These are phyloP conservation scores for Emergomyces pasteurianus DNA, from an alignment of 2,329 filamentous ascomycete species.

Conservation along the genomic window DNA sequence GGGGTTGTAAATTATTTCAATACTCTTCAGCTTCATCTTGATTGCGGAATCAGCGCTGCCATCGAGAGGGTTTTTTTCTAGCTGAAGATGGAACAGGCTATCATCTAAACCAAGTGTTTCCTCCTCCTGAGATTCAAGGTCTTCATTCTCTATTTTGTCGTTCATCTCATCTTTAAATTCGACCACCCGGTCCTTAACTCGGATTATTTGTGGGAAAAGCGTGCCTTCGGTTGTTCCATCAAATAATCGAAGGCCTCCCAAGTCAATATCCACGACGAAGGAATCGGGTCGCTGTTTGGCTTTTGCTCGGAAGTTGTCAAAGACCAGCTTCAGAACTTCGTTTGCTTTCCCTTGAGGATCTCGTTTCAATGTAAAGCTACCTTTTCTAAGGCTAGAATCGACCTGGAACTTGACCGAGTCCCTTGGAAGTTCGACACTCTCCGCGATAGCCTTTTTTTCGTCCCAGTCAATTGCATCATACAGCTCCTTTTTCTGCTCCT, in stretches of 20 bases:
- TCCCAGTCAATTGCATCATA: constrained; percentile 98
- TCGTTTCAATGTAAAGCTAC: constrained; percentile 87
- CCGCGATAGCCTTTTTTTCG: constrained; percentile 80
- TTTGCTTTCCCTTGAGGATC: constrained; percentile 64
- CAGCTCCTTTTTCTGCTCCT: constrained; percentile 89
- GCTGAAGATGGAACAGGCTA: constrained; percentile 80
- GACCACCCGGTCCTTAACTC: constrained; percentile 73
- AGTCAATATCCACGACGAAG: constrained; percentile 72
- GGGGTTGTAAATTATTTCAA: constrained; percentile 97
- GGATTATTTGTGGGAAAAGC: constrained; percentile 87
- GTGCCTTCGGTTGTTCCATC: constrained; percentile 90
- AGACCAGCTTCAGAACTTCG: constrained; percentile 82
- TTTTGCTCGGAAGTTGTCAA: constrained; percentile 88
- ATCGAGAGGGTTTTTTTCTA: constrained; percentile 92
- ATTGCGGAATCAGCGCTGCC: constrained; percentile 83
- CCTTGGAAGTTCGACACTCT: constrained; percentile 76
- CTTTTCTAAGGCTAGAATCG: constrained; percentile 84
- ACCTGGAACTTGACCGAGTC: constrained; percentile 90
- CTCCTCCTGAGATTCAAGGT: constrained; percentile 27
- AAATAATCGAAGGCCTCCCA: constrained; percentile 86
- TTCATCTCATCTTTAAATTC: constrained; percentile 38
- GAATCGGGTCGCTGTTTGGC: constrained; percentile 85
- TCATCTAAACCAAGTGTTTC: constrained; percentile 45
- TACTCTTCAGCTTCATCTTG: constrained; percentile 80
- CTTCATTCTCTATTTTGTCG: constrained; percentile 32